Evolutionary conservation across 2,329 filamentous ascomycete species (phyloP).

Genomic region (Falciphora oryzae): DNA sequence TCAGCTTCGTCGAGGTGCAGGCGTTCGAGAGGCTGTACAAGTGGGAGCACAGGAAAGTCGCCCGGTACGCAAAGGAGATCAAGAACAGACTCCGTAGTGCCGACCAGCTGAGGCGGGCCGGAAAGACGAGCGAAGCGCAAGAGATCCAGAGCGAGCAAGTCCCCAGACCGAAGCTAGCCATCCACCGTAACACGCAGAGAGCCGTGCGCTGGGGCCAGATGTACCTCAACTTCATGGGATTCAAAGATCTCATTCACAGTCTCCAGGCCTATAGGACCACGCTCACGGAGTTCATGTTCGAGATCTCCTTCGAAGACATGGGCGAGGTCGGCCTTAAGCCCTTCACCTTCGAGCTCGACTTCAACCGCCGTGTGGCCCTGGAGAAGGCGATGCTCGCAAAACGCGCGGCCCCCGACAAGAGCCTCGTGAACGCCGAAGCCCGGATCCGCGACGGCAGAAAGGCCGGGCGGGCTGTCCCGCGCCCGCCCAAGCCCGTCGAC

Average conservation of each 20-base stretch:
- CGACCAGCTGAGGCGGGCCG: neutral
- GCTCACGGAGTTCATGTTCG: constrained; percentile 7
- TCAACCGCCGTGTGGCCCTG: neutral
- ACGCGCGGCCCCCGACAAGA: neutral
- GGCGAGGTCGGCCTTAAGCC: constrained; percentile 4
- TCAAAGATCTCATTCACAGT: constrained; percentile 6
- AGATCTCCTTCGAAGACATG: constrained; percentile 1
- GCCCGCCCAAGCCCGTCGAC: too few relatives aligned
- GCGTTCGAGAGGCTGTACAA: constrained; percentile 13
- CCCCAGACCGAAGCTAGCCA: constrained; percentile 1
- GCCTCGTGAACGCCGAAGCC: too few relatives aligned
- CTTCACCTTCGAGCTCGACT: neutral
- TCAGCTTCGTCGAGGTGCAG: constrained; percentile 7
- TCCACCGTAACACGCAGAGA: constrained; percentile 11
- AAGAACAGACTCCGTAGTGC: neutral
- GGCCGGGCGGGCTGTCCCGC: too few relatives aligned
- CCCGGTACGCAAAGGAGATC: neutral
- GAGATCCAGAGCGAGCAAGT: neutral
- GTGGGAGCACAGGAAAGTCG: constrained; percentile 8
- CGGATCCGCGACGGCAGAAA: too few relatives aligned
- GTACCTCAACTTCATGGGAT: constrained; percentile 11
- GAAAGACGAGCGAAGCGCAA: neutral
- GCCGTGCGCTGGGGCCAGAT: constrained; percentile 10
- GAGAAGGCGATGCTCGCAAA: neutral
- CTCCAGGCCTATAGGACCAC: constrained; percentile 10